Evolutionary conservation across 2,329 filamentous ascomycete genomes (phyloP).

Genomic region (Ophiostoma perfectum): DNA sequence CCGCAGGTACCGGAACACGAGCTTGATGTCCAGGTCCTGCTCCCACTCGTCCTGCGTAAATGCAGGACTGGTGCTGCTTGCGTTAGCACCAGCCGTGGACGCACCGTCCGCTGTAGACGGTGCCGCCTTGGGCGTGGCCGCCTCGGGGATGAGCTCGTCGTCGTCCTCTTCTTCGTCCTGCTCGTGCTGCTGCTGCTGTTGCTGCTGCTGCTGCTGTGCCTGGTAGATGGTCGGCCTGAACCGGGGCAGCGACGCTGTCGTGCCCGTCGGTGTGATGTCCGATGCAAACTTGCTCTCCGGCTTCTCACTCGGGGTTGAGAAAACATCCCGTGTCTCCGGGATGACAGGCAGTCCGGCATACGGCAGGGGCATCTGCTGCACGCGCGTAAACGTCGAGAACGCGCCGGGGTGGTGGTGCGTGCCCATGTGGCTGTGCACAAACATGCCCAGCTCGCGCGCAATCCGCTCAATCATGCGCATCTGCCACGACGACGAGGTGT

Average conservation of each 20-base stretch:
- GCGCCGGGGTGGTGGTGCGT: constrained; percentile 63
- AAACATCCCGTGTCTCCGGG: constrained; percentile 41
- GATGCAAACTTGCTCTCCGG: constrained; percentile 5
- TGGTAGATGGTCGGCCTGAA: constrained; percentile 46
- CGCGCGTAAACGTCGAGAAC: constrained; percentile 71
- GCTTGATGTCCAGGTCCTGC: constrained; percentile 79
- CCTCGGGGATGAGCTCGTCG: constrained; percentile 30
- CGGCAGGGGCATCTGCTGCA: constrained; percentile 60
- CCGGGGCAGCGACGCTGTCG: constrained; percentile 38
- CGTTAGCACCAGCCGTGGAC: background rate
- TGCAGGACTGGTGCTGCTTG: constrained; percentile 23
- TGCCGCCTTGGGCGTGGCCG: constrained; percentile 12
- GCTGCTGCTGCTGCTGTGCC: constrained; percentile 28
- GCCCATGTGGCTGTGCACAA: constrained; percentile 77
- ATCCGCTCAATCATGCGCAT: constrained; percentile 75
- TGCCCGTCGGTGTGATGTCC: constrained; percentile 22
- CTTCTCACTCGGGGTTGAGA: constrained; percentile 12
- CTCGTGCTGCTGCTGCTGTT: background rate
- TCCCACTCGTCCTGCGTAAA: constrained; percentile 85
- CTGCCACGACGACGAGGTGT: constrained; percentile 54
- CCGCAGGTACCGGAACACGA: constrained; percentile 83
- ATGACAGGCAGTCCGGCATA: constrained; percentile 73
- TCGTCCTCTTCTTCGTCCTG: constrained; percentile 26
- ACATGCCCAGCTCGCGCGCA: constrained; percentile 75
- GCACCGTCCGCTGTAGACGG: background rate